Conservation (phyloP, 345 rosid genomes). For the Erysimum cheiranthoides region DNA sequence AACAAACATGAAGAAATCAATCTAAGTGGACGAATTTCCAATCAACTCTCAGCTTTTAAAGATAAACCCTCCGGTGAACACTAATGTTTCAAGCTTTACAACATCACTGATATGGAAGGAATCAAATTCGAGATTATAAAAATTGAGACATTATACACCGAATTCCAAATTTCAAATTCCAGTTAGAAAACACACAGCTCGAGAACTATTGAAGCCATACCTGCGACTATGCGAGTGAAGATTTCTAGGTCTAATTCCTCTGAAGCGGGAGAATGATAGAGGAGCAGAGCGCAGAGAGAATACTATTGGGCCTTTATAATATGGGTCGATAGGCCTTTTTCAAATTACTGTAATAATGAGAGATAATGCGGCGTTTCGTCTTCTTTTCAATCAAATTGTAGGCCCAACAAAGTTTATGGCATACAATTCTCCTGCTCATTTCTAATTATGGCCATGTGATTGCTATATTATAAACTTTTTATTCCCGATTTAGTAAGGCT, state of each 20-base stretch:
- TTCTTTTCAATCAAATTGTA: background rate
- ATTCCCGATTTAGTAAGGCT: conserved; percentile 26
- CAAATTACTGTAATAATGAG: background rate
- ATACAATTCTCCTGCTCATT: background rate
- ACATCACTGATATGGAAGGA: background rate
- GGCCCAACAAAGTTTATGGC: background rate
- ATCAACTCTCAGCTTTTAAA: background rate
- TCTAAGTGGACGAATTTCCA: background rate
- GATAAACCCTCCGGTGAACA: background rate
- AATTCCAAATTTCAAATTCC: background rate
- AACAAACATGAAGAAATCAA: background rate
- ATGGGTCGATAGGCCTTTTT: background rate
- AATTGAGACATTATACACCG: background rate
- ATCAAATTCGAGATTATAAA: background rate
- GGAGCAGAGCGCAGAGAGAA: background rate
- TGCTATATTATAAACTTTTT: background rate
- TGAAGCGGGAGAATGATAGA: conserved; percentile 12
- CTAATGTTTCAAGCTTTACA: background rate
- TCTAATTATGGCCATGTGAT: conserved; percentile 5
- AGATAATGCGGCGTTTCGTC: background rate
- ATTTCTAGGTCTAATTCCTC: conserved; percentile 8
- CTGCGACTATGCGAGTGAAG: conserved; percentile 18
- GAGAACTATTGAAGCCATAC: conserved; percentile 2
- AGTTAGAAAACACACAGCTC: background rate
- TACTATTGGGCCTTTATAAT: background rate